Conservation (phyloP, 306 rosid genomes). For the Prunus dulcis region DNA sequence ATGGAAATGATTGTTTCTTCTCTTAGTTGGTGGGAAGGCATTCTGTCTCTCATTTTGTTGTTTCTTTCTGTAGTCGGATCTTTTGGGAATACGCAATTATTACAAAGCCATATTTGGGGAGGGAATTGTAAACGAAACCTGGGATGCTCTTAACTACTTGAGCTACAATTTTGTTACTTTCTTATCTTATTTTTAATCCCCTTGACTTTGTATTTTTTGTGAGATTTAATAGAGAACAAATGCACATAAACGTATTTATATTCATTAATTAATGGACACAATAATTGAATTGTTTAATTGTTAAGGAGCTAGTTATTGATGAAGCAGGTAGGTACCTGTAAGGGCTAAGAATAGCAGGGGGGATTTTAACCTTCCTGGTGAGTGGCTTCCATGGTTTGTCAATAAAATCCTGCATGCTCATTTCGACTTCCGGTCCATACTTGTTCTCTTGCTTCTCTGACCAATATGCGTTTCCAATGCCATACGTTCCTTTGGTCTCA, state of each 20-base stretch:
- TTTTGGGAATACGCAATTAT: too few relatives aligned
- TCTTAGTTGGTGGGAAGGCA: too few relatives aligned
- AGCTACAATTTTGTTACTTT: too few relatives aligned
- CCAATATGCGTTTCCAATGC: constrained; percentile 86
- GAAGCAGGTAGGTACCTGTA: constrained; percentile 46
- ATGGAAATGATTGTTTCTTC: too few relatives aligned
- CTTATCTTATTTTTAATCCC: too few relatives aligned
- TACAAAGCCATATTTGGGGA: too few relatives aligned
- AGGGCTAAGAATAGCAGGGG: constrained; percentile 67
- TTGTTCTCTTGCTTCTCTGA: constrained; percentile 46
- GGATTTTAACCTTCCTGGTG: constrained; percentile 57
- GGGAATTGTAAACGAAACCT: too few relatives aligned
- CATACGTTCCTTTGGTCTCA: constrained; percentile 75
- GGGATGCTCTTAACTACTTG: too few relatives aligned
- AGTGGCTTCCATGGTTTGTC: constrained; percentile 91
- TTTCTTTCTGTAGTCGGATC: too few relatives aligned
- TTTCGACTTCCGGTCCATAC: constrained; percentile 37
- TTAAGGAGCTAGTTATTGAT: not conserved
- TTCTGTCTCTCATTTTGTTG: too few relatives aligned
- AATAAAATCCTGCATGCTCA: constrained; percentile 72
- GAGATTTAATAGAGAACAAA: too few relatives aligned
- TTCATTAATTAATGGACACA: not conserved
- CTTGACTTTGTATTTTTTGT: too few relatives aligned
- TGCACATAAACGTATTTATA: not conserved
- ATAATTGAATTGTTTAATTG: not conserved